These are phyloP conservation scores for Elongisporangium senticosum DNA, from an alignment of 352 stramenopile genomes.

Conservation along the genomic window DNA sequence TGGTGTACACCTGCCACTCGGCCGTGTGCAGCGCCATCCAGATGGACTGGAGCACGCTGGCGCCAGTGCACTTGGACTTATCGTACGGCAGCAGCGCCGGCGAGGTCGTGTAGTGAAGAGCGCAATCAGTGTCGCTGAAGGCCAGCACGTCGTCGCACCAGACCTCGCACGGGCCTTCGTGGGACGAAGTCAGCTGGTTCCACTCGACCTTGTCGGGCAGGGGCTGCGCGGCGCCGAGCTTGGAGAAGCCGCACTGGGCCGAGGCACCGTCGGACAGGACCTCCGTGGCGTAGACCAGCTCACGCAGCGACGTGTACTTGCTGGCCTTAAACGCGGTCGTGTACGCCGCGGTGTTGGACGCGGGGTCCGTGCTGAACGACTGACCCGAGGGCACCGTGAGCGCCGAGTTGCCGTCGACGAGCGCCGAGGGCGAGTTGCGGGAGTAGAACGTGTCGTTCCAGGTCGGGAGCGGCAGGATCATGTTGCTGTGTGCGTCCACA, in stretches of 20 bases:
- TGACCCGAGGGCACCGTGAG: slow-evolving; percentile 18
- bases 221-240: slow-evolving; percentile 21
- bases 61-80: slow-evolving; percentile 22
- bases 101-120: slow-evolving; percentile 20
- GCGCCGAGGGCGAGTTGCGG: slow-evolving; percentile 20
- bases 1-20: slow-evolving; percentile 46
- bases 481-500: slow-evolving; percentile 21
- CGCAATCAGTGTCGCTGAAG: slow-evolving; percentile 38
- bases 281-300: slow-evolving; percentile 27
- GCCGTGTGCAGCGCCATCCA: slow-evolving; percentile 42
- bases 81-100: slow-evolving; percentile 34
- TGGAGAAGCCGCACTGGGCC: slow-evolving; percentile 35
- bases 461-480: slow-evolving; percentile 23
- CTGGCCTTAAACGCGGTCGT: slow-evolving; percentile 29
- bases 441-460: slow-evolving; percentile 19
- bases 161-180: slow-evolving; percentile 43
- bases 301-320: slow-evolving; percentile 42
- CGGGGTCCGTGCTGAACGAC: slow-evolving; percentile 20
- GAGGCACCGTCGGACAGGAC: slow-evolving; percentile 14
- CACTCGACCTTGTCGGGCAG: slow-evolving; percentile 33
- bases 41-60: slow-evolving; percentile 28
- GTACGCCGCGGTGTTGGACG: slow-evolving; percentile 26
- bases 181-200: slow-evolving; percentile 26
- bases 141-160: slow-evolving; percentile 41
- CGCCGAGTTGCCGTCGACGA: slow-evolving; percentile 19